phyloP scores from a whole-genome alignment of 2,329 filamentous ascomycete species.

The Fusarium tuaranense region DNA sequence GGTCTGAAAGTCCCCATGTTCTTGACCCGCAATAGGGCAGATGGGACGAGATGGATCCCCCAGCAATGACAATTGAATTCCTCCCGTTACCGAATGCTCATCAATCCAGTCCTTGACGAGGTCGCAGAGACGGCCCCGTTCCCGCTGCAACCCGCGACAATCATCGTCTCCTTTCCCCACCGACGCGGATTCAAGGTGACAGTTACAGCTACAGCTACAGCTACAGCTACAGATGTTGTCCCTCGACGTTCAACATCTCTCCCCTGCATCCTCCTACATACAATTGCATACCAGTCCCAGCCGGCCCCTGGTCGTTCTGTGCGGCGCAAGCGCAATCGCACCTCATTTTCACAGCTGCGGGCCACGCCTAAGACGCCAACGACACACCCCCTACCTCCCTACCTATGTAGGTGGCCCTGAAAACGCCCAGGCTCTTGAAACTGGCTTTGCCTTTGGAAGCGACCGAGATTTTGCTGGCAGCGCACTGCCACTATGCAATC shows the following conservation, averaged over 20 bases:
- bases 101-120: background rate
- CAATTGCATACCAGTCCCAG: background rate
- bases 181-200: conserved; percentile 1
- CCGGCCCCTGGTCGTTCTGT: conserved; percentile 1
- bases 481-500: conserved; percentile 34
- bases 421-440: conserved; percentile 9
- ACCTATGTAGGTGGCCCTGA: background rate
- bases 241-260: background rate
- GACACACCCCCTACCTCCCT: background rate
- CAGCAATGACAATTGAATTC: conserved; percentile 22
- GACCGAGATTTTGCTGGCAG: conserved; percentile 34
- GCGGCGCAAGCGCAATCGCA: conserved; percentile 26
- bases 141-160: background rate
- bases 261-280: background rate
- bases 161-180: conserved; percentile 8
- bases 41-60: conserved; percentile 14
- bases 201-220: background rate
- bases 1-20: background rate
- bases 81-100: conserved; percentile 30
- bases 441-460: conserved; percentile 30
- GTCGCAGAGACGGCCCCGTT: background rate
- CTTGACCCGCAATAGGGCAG: background rate
- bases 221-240: conserved; percentile 2
- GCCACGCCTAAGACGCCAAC: background rate
- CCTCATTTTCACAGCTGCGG: background rate